Conservation (phyloP, 2,329 filamentous ascomycete genomes). For the Pestalotiopsis sp. region DNA sequence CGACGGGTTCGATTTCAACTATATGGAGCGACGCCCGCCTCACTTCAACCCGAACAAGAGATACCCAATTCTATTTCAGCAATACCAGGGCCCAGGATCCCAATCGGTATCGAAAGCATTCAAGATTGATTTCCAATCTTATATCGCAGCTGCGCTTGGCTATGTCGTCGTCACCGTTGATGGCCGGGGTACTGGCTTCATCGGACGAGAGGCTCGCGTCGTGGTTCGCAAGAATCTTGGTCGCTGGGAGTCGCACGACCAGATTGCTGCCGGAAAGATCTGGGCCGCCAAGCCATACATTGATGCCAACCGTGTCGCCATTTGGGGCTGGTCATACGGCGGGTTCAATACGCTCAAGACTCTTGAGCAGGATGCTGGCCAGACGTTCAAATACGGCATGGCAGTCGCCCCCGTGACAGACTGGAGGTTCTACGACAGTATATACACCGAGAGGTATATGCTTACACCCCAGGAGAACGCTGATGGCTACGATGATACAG, state of each 20-base stretch:
- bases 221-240: constrained; percentile 83
- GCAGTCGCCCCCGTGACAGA: constrained; percentile 98
- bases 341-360: constrained; percentile 96
- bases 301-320: constrained; percentile 78
- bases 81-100: constrained; percentile 94
- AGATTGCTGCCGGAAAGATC: constrained; percentile 85
- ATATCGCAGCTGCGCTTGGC: constrained; percentile 80
- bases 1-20: constrained; percentile 71
- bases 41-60: constrained; percentile 82
- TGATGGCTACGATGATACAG: constrained; percentile 73
- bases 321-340: constrained; percentile 99
- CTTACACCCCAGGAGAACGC: constrained; percentile 84
- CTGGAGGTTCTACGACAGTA: constrained; percentile 92
- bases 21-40: constrained; percentile 83
- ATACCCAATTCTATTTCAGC: constrained; percentile 92
- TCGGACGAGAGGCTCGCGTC: constrained; percentile 81
- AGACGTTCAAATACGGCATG: constrained; percentile 96
- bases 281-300: constrained; percentile 84
- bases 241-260: constrained; percentile 81
- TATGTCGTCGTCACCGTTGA: constrained; percentile 97
- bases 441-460: constrained; percentile 98
- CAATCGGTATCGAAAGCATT: constrained; percentile 84
- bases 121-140: constrained; percentile 85
- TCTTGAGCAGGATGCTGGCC: constrained; percentile 84
- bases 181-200: constrained; percentile 88